Evolutionary conservation across 495 filamentous ascomycete species (phyloP).

Genomic region (Xylaria palmicola): DNA sequence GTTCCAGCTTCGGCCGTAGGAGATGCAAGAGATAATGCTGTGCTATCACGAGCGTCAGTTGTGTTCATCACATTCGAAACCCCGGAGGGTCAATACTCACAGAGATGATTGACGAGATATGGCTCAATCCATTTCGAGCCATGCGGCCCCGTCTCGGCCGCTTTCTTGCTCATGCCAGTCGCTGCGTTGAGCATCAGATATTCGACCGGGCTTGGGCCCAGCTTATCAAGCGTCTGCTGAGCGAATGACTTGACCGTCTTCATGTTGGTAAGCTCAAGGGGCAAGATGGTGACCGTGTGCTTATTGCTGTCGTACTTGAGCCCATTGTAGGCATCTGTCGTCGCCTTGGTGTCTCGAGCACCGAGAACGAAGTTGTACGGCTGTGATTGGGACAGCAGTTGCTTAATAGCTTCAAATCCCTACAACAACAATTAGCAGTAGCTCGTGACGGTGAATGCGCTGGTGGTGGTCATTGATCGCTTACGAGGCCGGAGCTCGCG

Average conservation of each 20-base stretch:
- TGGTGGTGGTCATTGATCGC: background rate
- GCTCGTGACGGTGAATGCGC: background rate
- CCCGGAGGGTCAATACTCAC: constrained; percentile 22
- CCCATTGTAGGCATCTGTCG: constrained; percentile 35
- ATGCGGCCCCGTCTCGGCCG: constrained; percentile 25
- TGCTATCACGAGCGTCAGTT: constrained; percentile 24
- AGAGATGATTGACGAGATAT: constrained; percentile 45
- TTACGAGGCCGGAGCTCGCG: constrained; percentile 44
- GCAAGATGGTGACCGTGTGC: constrained; percentile 41
- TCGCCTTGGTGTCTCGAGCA: constrained; percentile 36
- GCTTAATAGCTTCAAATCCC: constrained; percentile 46
- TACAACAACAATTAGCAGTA: constrained; percentile 17
- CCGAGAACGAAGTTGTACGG: constrained; percentile 47
- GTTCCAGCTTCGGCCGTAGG: constrained; percentile 38
- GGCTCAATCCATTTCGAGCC: constrained; percentile 41
- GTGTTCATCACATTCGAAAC: background rate
- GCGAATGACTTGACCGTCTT: constrained; percentile 38
- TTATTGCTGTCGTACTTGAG: constrained; percentile 34
- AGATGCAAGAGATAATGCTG: constrained; percentile 47
- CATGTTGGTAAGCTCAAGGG: constrained; percentile 41
- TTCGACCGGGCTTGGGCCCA: constrained; percentile 39
- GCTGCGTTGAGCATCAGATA: constrained; percentile 46
- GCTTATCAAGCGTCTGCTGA: constrained; percentile 29
- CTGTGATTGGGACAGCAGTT: constrained; percentile 38
- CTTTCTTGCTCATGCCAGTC: constrained; percentile 25